Evolutionary conservation across 2,329 filamentous ascomycete genomes (phyloP), one percentile per base, ranked within the genome.

Genomic region (Rutstroemia sydowiana): DNA sequence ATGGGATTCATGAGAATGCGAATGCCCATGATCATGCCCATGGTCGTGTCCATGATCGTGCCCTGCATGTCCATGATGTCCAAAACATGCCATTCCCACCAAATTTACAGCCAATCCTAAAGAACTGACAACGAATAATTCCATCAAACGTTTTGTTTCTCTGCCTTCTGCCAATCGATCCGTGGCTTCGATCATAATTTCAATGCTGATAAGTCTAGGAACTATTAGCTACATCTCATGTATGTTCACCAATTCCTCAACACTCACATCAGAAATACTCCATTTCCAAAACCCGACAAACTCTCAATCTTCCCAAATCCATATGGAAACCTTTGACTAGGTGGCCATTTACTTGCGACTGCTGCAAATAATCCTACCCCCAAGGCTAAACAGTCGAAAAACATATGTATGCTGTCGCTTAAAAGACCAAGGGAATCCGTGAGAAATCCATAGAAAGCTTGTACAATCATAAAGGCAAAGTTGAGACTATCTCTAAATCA

Each of bases 381-480:
- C 26, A 98, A 77, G 18, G 92, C 93, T 32, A 96, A 83, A 61
- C 93, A 98, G 70, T 98, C 93, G 63, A 98, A 97, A 64, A 98
- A 92, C 93, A 98, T 98, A 71, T 98, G 93, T 57, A 98, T 93
- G 63, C 91, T 97, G 69, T 98, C 93, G 60, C 90, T 95, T 16
- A 98, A 79, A n/a, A 98, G 76, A 2, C 93, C 93, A 5, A 98
- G 74, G 0, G 93, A 98, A 60, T 95, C 91, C 3, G 90, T 97
- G 10, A 93, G 72, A 62, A 93, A 95, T 45, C 93, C 93, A 65
- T 98, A 98, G 56, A 92, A 89, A 37, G 91, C 87, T 64, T 98
- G 93, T 1, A 98, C 82, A 31, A 87, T 73, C 93, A 98, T 98
- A 68, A 98, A 98, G 6, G 75, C 77, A 61, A 98, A 90, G 66